phyloP scores from a whole-genome alignment of 1,284 basidiomycete genomes.

The Sphagnurus paluster region DNA sequence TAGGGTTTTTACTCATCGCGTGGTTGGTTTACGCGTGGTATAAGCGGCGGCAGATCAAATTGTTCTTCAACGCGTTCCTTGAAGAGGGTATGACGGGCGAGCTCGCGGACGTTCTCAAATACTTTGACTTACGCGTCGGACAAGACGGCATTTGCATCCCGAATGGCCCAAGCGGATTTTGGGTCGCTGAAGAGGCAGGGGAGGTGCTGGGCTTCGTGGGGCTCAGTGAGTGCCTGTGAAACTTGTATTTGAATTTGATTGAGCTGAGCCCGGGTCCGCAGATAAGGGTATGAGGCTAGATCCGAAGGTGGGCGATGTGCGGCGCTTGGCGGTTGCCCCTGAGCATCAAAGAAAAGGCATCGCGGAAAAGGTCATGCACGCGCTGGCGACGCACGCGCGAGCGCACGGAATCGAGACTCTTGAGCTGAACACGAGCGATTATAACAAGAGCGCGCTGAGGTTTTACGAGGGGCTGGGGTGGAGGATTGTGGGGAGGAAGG shows the following conservation, averaged over 20 bases:
- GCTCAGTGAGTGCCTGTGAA: too few relatives aligned
- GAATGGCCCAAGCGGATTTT: slow-evolving; percentile 8
- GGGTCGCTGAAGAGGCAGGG: slow-evolving; percentile 10
- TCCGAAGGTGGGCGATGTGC: slow-evolving; percentile 11
- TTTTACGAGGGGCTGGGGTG: slow-evolving; percentile 16
- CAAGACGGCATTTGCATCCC: slow-evolving; percentile 8
- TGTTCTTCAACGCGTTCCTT: slow-evolving; percentile 7
- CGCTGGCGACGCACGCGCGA: slow-evolving; percentile 9
- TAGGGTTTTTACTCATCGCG: neutral
- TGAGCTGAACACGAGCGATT: slow-evolving; percentile 15
- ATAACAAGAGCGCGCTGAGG: slow-evolving; percentile 10
- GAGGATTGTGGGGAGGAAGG: slow-evolving; percentile 6
- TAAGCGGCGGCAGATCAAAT: slow-evolving; percentile 2
- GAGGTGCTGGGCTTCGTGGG: slow-evolving; percentile 8
- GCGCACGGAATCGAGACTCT: slow-evolving; percentile 9
- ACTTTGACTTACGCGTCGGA: slow-evolving; percentile 5
- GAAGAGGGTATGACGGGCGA: slow-evolving; percentile 10
- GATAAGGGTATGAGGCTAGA: slow-evolving; percentile 5
- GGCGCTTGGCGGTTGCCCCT: slow-evolving; percentile 13
- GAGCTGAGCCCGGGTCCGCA: neutral
- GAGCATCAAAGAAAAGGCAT: slow-evolving; percentile 13
- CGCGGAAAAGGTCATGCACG: slow-evolving; percentile 12
- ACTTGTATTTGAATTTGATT: neutral
- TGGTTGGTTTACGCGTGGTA: slow-evolving; percentile 7
- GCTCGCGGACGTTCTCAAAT: slow-evolving; percentile 11